These are phyloP conservation scores for Xerophyta viscosa DNA, from an alignment of 106 monocot species.

Conservation along the genomic window DNA sequence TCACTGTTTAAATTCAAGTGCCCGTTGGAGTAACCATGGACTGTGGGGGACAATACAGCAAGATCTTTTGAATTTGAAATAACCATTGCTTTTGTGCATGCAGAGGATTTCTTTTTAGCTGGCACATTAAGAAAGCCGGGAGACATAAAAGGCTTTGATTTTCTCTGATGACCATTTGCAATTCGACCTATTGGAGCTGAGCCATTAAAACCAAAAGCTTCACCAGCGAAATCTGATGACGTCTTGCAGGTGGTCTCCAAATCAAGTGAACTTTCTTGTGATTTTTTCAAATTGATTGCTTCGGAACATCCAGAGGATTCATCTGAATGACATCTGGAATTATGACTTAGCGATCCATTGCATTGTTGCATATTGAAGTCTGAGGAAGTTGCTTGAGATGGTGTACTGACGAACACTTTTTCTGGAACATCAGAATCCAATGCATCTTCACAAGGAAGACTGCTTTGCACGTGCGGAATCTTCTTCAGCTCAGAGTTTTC, in stretches of 20 bases:
- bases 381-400: no score
- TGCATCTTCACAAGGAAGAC: no score
- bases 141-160: constrained; percentile 21
- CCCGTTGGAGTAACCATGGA: constrained; percentile 14
- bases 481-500: background rate
- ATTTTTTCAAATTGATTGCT: background rate
- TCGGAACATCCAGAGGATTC: background rate
- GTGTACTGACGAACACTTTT: no score
- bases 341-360: background rate
- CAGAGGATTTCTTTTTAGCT: constrained; percentile 4
- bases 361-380: no score
- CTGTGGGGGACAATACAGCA: background rate
- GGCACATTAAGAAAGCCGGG: constrained; percentile 23
- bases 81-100: no score
- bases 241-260: no score
- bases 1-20: background rate
- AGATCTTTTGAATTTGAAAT: background rate
- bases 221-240: no score
- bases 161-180: constrained; percentile 1
- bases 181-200: background rate
- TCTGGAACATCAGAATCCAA: no score
- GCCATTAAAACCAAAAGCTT: background rate
- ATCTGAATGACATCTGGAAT: background rate
- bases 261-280: no score
- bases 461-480: no score